These are phyloP conservation scores for Pelargonium cotyledonis DNA, from an alignment of 441 rosid species.

Conservation along the genomic window DNA sequence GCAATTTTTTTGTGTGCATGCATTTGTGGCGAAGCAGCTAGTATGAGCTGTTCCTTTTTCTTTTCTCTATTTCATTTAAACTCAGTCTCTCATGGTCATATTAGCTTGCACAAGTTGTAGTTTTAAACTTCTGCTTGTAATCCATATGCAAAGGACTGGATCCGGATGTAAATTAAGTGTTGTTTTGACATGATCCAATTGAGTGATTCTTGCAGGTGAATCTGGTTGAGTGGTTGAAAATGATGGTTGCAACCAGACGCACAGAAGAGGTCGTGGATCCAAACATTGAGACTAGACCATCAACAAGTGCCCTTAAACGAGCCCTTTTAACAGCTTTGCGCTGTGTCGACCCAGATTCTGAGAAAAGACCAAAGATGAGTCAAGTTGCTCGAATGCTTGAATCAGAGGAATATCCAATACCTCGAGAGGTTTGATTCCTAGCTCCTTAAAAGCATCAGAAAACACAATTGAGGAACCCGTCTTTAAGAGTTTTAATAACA, in stretches of 20 bases:
- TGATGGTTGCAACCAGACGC: constrained; percentile 82
- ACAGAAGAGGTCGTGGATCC: constrained; percentile 87
- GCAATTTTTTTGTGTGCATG: not conserved
- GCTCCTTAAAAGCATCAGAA: too few relatives aligned
- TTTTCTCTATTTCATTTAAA: not conserved
- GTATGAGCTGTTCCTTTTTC: not conserved
- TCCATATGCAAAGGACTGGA: not conserved
- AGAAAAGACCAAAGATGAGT: constrained; percentile 87
- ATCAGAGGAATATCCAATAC: constrained; percentile 85
- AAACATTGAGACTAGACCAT: constrained; percentile 62
- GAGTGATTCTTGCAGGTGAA: constrained; percentile 52
- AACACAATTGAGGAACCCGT: too few relatives aligned
- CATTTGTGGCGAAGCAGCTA: not conserved
- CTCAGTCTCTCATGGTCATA: not conserved
- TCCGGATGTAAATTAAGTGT: not conserved
- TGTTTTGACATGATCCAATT: constrained; percentile 4
- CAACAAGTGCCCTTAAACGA: constrained; percentile 73
- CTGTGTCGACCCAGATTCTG: constrained; percentile 89
- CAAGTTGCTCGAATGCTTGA: constrained; percentile 96
- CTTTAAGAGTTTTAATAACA: too few relatives aligned
- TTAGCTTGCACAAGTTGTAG: not conserved
- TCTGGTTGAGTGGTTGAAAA: constrained; percentile 92
- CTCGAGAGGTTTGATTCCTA: constrained; percentile 63
- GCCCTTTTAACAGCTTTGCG: constrained; percentile 82
- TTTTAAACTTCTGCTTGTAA: not conserved